Conservation (phyloP, 1,284 basidiomycete genomes). For the Fomitopsis schrenkii region DNA sequence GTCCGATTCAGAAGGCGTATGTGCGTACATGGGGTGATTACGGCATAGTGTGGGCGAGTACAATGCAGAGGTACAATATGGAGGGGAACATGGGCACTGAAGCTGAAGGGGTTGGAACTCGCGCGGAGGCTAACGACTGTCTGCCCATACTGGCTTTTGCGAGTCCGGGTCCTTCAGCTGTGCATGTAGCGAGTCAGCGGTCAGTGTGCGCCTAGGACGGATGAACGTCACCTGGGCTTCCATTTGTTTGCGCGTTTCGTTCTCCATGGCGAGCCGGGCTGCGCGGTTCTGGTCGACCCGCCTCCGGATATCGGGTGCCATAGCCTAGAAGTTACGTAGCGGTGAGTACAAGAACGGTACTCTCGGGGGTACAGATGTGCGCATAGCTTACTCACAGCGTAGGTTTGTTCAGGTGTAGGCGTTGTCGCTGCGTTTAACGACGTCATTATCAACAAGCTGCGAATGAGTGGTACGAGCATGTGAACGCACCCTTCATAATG, state of each 20-base stretch:
- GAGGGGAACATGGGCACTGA: neutral
- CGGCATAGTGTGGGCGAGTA: neutral
- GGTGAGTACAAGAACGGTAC: neutral
- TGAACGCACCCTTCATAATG: conserved; percentile 57
- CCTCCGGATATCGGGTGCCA: conserved; percentile 64
- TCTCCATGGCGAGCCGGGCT: conserved; percentile 52
- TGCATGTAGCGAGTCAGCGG: neutral
- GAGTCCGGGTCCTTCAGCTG: conserved; percentile 40
- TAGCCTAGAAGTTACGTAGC: conserved; percentile 37
- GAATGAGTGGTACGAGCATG: neutral
- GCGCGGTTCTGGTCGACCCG: conserved; percentile 63
- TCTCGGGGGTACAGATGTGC: neutral
- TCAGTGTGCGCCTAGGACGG: conserved; percentile 8
- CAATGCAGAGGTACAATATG: neutral
- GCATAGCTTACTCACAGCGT: conserved; percentile 37
- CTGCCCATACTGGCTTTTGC: conserved; percentile 50
- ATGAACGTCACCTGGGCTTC: conserved; percentile 46
- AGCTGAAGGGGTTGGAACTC: neutral
- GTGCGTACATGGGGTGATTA: neutral
- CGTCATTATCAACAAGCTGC: neutral
- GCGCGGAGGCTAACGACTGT: conserved; percentile 9
- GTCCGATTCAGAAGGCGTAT: neutral
- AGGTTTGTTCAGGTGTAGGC: conserved; percentile 54
- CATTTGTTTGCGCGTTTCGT: conserved; percentile 47
- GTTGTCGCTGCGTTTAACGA: conserved; percentile 42